Evolutionary conservation across 179 eudicot species (phyloP).

Genomic region (Corrigiola litoralis): DNA sequence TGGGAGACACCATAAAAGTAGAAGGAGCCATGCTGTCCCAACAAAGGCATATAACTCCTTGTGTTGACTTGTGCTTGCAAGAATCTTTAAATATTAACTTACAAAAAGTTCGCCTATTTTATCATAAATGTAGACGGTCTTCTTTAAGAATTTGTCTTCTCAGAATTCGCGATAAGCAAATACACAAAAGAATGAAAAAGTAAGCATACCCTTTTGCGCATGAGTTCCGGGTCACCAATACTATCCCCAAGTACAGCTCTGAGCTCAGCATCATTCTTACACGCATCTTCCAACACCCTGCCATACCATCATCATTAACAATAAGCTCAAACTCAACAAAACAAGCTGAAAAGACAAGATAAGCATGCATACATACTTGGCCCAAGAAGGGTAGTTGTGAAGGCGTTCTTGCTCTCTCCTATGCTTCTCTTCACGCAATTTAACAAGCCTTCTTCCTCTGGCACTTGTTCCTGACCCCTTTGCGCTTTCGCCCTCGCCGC

Average conservation of each 20-base stretch:
- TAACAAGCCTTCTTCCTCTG: conserved; percentile 74
- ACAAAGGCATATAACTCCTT: too few relatives aligned
- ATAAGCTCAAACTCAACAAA: background rate
- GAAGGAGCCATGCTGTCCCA: too few relatives aligned
- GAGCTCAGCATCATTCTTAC: conserved; percentile 77
- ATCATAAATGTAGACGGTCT: too few relatives aligned
- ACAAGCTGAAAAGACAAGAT: background rate
- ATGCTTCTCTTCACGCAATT: conserved; percentile 76
- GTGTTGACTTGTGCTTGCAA: too few relatives aligned
- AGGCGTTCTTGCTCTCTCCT: conserved; percentile 57
- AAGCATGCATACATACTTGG: conserved; percentile 41
- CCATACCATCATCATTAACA: conserved; percentile 9
- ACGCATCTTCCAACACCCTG: conserved; percentile 94
- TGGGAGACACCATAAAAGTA: too few relatives aligned
- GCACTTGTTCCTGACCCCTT: conserved; percentile 91
- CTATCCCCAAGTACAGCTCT: conserved; percentile 90
- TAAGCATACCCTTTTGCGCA: conserved; percentile 66
- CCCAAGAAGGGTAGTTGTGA: conserved; percentile 87
- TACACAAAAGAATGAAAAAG: background rate
- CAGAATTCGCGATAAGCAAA: background rate
- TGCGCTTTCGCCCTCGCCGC: conserved; percentile 16
- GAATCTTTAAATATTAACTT: too few relatives aligned
- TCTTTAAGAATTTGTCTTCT: too few relatives aligned
- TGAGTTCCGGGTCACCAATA: conserved; percentile 86
- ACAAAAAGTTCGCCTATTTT: too few relatives aligned